Evolutionary conservation across 108 stramenopile genomes (phyloP).

Genomic region (Mayamaea pseudoterrestris): DNA sequence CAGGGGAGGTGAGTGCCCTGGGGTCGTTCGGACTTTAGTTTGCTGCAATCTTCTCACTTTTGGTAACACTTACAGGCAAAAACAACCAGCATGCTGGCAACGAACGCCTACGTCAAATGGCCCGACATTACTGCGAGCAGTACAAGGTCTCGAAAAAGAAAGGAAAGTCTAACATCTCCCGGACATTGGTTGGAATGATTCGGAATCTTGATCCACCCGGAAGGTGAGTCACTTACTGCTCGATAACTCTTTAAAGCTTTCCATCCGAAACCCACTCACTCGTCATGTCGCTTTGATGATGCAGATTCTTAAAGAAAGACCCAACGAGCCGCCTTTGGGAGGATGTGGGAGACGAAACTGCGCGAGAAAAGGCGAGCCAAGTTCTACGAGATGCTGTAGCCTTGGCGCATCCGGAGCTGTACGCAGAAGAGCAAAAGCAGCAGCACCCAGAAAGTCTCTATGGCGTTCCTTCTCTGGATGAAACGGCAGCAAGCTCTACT

Average conservation of each 20-base stretch:
- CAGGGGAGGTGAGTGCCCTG: constrained; percentile 17
- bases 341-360: constrained; percentile 47
- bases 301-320: constrained; percentile 43
- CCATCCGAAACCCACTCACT: background rate
- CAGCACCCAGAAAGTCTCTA: too few relatives aligned
- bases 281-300: background rate
- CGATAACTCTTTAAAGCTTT: background rate
- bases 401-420: too few relatives aligned
- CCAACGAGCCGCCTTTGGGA: constrained; percentile 26
- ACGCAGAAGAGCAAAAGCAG: too few relatives aligned
- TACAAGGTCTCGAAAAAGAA: constrained; percentile 36
- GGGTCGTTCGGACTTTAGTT: too few relatives aligned
- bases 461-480: too few relatives aligned
- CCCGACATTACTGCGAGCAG: constrained; percentile 15
- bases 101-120: constrained; percentile 43
- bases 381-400: constrained; percentile 67
- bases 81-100: constrained; percentile 63
- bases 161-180: constrained; percentile 42
- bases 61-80: constrained; percentile 51
- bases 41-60: too few relatives aligned
- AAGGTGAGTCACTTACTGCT: constrained; percentile 12
- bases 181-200: constrained; percentile 28
- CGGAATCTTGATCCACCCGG: constrained; percentile 36
- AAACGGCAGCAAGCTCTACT: too few relatives aligned
- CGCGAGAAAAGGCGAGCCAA: constrained; percentile 67